Base-by-base conservation (phyloP, 495 filamentous ascomycete genomes). In the Hapsidospora chrysogenum region DNA sequence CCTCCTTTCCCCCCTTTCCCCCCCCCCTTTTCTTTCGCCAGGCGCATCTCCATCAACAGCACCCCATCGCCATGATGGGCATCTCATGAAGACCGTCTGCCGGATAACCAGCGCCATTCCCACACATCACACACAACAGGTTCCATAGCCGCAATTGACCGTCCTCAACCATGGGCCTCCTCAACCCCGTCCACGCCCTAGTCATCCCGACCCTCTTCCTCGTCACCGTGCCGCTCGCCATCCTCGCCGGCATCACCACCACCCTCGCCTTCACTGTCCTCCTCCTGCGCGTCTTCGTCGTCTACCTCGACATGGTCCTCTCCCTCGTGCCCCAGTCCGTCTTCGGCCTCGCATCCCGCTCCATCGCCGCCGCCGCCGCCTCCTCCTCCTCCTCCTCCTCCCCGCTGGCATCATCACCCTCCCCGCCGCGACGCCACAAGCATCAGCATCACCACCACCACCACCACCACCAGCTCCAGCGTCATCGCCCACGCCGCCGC, bases 201-300 rank as follows among this genome's bases (percentile, higher is more conserved):
- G 56, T 71, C 15, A 62, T 81, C 13, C 77, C 76, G 2, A n/a
- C n/a, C n/a, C n/a, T n/a, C n/a, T 43, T 80, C 33, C 54, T 86
- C 36, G 53, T 80, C 45, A 75, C 77, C 9, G 54, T 85, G 15
- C 80, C 83, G 1, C 63, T 87, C 37, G 58, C 72, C 36, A 45
- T 80, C 34, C 72, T 80, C 34, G 82, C 81, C 33, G 65, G 63
- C 40, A 45, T 84, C 37, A 87, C 82, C 22, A 73, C 77, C 23
- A 61, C 61, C 13, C 39, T 85, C 29, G 77, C 81, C 23, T 61
- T 80, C 33, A 56, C 68, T 8, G 60, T 77, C 4, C 64, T 92
- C 14, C 61, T 73, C 41, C 42, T 83, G 35, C 70, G 78, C 17
- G 65, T 78, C 5, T 58, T 66, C 23, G 45, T 84, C 30, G 66